These are phyloP conservation scores for Colletotrichum cereale DNA, from an alignment of 2,329 filamentous ascomycete species.

Conservation along the genomic window DNA sequence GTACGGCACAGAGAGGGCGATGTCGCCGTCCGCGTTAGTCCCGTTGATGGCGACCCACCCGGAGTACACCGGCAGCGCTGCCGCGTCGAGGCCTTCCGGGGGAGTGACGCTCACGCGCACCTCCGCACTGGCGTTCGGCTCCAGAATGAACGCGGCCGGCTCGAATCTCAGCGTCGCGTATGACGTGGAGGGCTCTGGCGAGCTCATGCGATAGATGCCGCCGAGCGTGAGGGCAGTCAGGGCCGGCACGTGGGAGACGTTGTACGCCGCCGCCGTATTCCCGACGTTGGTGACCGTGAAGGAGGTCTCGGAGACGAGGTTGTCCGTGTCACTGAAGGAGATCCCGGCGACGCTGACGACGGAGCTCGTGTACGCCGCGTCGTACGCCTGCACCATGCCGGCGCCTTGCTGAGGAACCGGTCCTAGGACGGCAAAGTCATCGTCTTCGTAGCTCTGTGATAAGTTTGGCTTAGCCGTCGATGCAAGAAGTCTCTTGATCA, in stretches of 20 bases:
- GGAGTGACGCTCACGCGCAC: conserved; percentile 59
- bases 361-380: conserved; percentile 67
- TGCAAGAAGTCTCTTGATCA: conserved; percentile 63
- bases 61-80: conserved; percentile 55
- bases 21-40: conserved; percentile 48
- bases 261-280: conserved; percentile 61
- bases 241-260: conserved; percentile 62
- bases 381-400: conserved; percentile 70
- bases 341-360: conserved; percentile 67
- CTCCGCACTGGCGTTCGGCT: conserved; percentile 53
- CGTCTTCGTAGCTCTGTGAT: conserved; percentile 16
- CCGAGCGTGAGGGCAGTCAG: conserved; percentile 51
- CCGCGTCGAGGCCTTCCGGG: conserved; percentile 50
- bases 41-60: conserved; percentile 58
- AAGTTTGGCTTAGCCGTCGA: conserved; percentile 62
- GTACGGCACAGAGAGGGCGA: conserved; percentile 28
- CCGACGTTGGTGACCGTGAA: conserved; percentile 70
- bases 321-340: conserved; percentile 73
- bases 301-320: conserved; percentile 61
- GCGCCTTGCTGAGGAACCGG: conserved; percentile 72
- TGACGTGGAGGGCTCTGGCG: conserved; percentile 39
- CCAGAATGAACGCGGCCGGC: conserved; percentile 15
- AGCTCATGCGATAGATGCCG: conserved; percentile 62
- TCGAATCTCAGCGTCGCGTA: conserved; percentile 47
- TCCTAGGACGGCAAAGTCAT: conserved; percentile 46